These are phyloP conservation scores for Ascodesmis nigricans DNA, from an alignment of 495 filamentous ascomycete species.

Conservation along the genomic window DNA sequence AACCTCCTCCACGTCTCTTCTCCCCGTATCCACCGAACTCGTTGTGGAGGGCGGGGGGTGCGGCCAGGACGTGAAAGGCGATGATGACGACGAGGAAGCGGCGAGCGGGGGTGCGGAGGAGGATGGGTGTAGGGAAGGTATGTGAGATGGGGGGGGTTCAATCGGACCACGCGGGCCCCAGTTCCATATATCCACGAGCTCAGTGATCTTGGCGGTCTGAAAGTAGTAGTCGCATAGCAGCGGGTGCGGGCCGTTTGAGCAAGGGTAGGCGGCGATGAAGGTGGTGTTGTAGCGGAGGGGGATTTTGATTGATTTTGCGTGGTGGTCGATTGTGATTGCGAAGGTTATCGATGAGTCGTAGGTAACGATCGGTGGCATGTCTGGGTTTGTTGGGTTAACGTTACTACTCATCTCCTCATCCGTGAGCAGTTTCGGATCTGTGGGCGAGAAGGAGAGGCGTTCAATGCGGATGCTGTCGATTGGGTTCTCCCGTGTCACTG, in stretches of 20 bases:
- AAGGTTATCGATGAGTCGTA: constrained; percentile 46
- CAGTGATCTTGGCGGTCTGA: constrained; percentile 31
- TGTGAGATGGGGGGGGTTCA: background rate
- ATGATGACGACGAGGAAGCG: too few relatives aligned
- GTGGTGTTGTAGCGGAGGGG: constrained; percentile 39
- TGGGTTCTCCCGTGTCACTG: constrained; percentile 29
- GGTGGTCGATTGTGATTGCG: constrained; percentile 34
- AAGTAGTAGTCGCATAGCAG: constrained; percentile 46
- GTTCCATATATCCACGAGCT: constrained; percentile 36
- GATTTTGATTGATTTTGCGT: constrained; percentile 34
- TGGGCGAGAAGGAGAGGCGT: constrained; percentile 30
- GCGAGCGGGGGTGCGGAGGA: background rate
- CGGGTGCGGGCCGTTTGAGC: constrained; percentile 43
- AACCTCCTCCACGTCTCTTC: constrained; percentile 32
- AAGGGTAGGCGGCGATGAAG: constrained; percentile 44
- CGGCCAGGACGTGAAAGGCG: too few relatives aligned
- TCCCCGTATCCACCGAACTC: constrained; percentile 6
- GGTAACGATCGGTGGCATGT: constrained; percentile 21
- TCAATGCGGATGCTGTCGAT: constrained; percentile 45
- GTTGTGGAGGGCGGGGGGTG: too few relatives aligned
- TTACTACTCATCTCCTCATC: constrained; percentile 18
- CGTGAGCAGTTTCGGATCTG: constrained; percentile 10
- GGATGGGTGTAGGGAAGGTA: background rate
- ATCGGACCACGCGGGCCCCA: constrained; percentile 29
- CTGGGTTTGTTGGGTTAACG: too few relatives aligned